Evolutionary conservation across 805 yeast genomes (phyloP), one percentile per base, ranked within the genome.

Genomic region (Nakazawaea wickerhamii): DNA sequence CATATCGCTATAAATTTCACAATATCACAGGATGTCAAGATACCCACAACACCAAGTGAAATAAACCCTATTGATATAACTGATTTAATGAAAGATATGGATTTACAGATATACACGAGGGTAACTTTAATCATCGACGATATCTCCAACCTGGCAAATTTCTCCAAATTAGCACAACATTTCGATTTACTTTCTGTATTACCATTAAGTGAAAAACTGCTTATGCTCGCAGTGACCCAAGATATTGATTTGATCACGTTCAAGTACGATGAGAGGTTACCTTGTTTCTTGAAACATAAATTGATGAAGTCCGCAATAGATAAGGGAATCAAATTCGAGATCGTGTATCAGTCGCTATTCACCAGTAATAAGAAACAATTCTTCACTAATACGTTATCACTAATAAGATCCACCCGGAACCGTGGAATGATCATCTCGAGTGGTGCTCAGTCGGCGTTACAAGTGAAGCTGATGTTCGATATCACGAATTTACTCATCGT

Each of bases 231-330:
- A 3, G 79, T 89, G 17, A 71, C 87, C 2, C 78, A 79, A 45
- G 96, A 89, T 46, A 70, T 90, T 33, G 98, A 93, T 62, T 47
- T 93, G 20, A 74, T 93, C 15, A 79, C 96, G 1, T 71, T 93
- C 42, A 79, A 84, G 41, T 73, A 83, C 57, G 63, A 74, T 20
- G 66, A 70, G 33, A 73, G 86, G 44, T 61, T 88, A 37, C 91
- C 95, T 0, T 81, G 77, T 48, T 86, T 79, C 57, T 64, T 93
- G 50, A 84, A 84, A 52, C 96, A 89, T 63, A 88, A 89, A 53
- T 78, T 87, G 1, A 71, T 88, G 7, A 84, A 96, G 33, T 79
- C 88, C 32, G 96, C 95, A 1, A 70, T 86, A 3, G 82, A 81
- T 15, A 75, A 88, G 39, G 98, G 98, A 2, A 74, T 88, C 20